Evolutionary conservation across 1,284 basidiomycete species (phyloP), one percentile per base, ranked within the genome.

Genomic region (Macrocystidia cucumis): DNA sequence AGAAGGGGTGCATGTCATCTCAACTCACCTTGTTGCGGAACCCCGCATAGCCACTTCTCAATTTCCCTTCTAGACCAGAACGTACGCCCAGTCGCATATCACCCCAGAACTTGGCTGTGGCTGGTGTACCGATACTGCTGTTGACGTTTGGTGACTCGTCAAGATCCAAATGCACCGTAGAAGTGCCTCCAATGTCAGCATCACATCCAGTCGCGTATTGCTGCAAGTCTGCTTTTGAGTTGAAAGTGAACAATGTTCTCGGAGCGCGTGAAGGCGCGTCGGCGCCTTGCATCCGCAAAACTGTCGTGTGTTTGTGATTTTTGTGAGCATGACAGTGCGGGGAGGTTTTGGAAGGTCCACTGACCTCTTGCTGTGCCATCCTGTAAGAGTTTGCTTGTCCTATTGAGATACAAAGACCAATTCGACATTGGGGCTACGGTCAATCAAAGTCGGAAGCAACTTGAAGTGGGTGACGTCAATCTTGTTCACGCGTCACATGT

Each of bases 161-260:
- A 20, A 88, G 58, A 34, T 75, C 76, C 22, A 91, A 61, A 43
- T 80, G 55, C 5, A 75, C 78, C 0, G 78, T 79, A 3, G 88
- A 89, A n/a, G 72, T 72, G 1, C 91, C 91, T 1, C 91, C 91
- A 34, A 91, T 79, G 56, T 93, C 91, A 2, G 69, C 69, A 56
- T 93, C 90, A 48, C 80, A 86, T 2, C 90, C 90, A 0, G 72
- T 75, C 0, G 78, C 83, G 43, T 78, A 79, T 18, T 71, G 63
- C n/a, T 67, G 45, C 25, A 87, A 48, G 42, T 83, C 74, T 28
- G 71, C 63, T 16, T 51, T 59, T 0, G 69, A 67, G 46, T 81
- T 76, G 55, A 88, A 73, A 7, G 65, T 67, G 48, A 74, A 79
- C 25, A 88, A 65, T 0, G 71, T 69, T 34, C 68, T 63, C n/a